Conservation (phyloP, 768 basidiomycete genomes). For the Trametes cinnabarina region DNA sequence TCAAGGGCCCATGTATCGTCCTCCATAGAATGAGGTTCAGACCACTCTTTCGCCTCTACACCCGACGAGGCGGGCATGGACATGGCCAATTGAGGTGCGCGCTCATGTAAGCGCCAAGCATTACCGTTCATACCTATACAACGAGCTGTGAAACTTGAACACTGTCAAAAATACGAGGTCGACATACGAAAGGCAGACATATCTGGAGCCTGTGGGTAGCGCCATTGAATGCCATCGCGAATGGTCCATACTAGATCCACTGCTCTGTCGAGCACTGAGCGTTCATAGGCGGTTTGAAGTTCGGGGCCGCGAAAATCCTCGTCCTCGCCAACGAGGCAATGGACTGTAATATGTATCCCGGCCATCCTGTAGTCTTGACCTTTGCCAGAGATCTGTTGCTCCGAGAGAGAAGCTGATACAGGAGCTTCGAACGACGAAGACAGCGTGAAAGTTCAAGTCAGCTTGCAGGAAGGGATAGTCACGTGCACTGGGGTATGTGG, state of each 20-base stretch:
- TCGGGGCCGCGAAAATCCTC: no score
- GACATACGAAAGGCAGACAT: background rate
- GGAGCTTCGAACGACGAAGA: no score
- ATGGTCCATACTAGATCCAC: background rate
- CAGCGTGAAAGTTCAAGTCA: no score
- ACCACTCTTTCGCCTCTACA: slow-evolving; percentile 6
- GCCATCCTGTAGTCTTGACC: no score
- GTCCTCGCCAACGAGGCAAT: no score
- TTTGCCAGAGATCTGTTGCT: no score
- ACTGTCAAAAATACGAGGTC: background rate
- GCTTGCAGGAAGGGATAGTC: no score
- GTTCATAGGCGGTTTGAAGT: no score
- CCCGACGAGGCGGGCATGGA: background rate
- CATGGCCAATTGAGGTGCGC: background rate
- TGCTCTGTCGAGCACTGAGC: background rate
- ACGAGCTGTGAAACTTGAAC: background rate
- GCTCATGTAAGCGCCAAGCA: background rate
- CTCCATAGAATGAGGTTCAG: background rate
- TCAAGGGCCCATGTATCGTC: slow-evolving; percentile 2
- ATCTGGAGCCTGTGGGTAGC: background rate
- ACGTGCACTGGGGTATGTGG: no score
- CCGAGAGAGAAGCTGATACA: no score
- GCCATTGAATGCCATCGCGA: background rate
- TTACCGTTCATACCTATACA: background rate
- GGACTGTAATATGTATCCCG: no score